Percentiles rank a stretch among this genome's conserved stretches.
Conservation (phyloP, 1,139 yeast genomes). For the Sugiyamaella pinicola region DNA sequence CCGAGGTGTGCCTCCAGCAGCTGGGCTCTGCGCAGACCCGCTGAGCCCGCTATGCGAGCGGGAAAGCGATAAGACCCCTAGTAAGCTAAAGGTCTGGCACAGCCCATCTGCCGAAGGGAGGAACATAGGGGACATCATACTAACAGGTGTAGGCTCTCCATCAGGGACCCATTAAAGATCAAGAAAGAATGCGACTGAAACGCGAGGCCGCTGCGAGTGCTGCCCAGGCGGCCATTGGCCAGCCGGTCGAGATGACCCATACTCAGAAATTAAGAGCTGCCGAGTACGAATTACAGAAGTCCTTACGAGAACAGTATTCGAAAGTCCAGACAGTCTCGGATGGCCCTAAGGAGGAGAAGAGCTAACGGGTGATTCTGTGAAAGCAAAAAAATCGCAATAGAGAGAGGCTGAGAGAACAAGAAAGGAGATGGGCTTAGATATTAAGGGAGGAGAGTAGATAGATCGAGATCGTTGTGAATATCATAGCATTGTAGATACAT, state of each 20-base stretch:
- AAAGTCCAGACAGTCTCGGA: slow-evolving; percentile 65
- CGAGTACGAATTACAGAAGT: slow-evolving; percentile 77
- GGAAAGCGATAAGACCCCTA: too few species aligned
- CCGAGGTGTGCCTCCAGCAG: too few species aligned
- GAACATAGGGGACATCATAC: neutral
- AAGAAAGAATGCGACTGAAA: slow-evolving; percentile 58
- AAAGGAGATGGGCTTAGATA: too few species aligned
- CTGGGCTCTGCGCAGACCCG: too few species aligned
- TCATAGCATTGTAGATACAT: neutral
- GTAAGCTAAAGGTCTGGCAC: too few species aligned
- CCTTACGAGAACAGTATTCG: slow-evolving; percentile 63
- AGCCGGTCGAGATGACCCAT: slow-evolving; percentile 29
- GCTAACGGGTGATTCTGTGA: too few species aligned
- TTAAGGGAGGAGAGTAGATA: too few species aligned
- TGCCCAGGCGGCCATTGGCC: slow-evolving; percentile 26
- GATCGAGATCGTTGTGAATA: too few species aligned
- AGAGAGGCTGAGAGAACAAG: too few species aligned
- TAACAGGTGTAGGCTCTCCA: slow-evolving; percentile 51
- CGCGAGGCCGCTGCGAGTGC: slow-evolving; percentile 42
- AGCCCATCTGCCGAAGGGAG: too few species aligned
- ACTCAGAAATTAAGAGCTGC: slow-evolving; percentile 58
- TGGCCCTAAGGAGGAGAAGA: slow-evolving; percentile 8
- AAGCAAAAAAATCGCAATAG: neutral
- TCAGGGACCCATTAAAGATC: slow-evolving; percentile 81
- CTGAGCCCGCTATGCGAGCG: too few species aligned